phyloP scores from a whole-genome alignment of 1,284 basidiomycete genomes.

The Phylloboletellus chloephorus region DNA sequence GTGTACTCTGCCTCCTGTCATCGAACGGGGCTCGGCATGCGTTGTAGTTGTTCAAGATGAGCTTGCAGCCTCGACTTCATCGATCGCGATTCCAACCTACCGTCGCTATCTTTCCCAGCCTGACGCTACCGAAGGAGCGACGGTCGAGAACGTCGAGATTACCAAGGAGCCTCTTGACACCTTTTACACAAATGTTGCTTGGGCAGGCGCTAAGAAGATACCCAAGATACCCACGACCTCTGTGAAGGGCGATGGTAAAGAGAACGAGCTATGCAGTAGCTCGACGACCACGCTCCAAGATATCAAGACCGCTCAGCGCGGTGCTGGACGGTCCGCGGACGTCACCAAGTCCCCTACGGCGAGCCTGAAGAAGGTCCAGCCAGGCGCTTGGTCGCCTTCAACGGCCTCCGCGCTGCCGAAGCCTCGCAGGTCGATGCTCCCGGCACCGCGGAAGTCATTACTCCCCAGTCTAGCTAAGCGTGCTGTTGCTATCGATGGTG shows the following conservation, averaged over 20 bases:
- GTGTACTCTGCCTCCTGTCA: background rate
- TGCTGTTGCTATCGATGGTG: background rate
- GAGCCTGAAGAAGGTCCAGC: constrained; percentile 6
- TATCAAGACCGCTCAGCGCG: constrained; percentile 1
- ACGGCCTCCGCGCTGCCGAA: constrained; percentile 1
- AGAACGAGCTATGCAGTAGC: constrained; percentile 14
- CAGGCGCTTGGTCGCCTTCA: constrained; percentile 3
- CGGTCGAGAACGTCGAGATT: background rate
- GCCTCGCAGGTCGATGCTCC: constrained; percentile 12
- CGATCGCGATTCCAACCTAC: background rate
- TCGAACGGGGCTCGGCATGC: background rate
- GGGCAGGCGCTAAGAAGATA: constrained; percentile 10
- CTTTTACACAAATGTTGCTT: constrained; percentile 2
- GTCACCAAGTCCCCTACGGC: constrained; percentile 4
- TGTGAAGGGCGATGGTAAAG: constrained; percentile 15
- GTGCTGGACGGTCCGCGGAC: constrained; percentile 7
- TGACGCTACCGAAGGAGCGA: constrained; percentile 1
- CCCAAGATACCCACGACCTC: constrained; percentile 10
- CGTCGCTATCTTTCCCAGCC: background rate
- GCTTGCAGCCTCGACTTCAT: background rate
- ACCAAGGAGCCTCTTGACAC: background rate
- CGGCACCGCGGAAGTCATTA: constrained; percentile 8
- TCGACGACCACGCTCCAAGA: constrained; percentile 9
- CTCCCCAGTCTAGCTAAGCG: constrained; percentile 1
- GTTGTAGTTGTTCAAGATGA: background rate